Conservation (phyloP, 163 green algal species). For the Coccomyxa subellipsoidea region DNA sequence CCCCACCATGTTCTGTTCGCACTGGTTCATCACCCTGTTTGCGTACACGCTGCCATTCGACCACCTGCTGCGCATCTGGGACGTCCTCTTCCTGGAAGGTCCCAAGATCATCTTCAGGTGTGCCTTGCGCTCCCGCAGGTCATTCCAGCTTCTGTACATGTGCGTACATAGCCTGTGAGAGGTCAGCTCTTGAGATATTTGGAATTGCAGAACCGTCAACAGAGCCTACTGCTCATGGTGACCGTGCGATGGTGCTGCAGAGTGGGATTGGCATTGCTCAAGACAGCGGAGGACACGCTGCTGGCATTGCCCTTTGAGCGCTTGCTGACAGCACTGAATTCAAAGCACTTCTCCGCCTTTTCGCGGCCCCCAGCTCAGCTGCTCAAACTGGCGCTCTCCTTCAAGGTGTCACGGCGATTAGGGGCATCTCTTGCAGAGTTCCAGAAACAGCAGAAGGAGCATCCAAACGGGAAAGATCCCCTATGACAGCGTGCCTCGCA, state of each 20-base stretch:
- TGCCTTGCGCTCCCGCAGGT: no score
- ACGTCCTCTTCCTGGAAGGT: constrained; percentile 77
- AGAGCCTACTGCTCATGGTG: neutral
- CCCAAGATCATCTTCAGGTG: constrained; percentile 40
- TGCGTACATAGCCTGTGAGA: no score
- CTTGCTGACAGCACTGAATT: constrained; percentile 45
- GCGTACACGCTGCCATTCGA: constrained; percentile 78
- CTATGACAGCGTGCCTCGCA: neutral
- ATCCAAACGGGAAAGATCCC: neutral
- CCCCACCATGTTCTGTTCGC: constrained; percentile 72
- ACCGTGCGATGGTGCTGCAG: constrained; percentile 48
- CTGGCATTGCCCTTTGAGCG: constrained; percentile 48
- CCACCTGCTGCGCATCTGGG: constrained; percentile 79
- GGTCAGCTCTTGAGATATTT: no score
- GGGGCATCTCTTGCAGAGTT: constrained; percentile 9
- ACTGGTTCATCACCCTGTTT: constrained; percentile 92
- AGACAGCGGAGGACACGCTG: constrained; percentile 51
- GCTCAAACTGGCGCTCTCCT: constrained; percentile 38
- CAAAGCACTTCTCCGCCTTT: constrained; percentile 47
- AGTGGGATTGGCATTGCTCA: constrained; percentile 66
- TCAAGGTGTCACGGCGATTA: constrained; percentile 42
- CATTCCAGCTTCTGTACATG: no score
- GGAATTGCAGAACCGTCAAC: no score
- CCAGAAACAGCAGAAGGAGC: neutral
- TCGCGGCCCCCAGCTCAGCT: constrained; percentile 28